These are phyloP conservation scores for Cercophora newfieldiana DNA, from an alignment of 495 filamentous ascomycete species.

Conservation along the genomic window DNA sequence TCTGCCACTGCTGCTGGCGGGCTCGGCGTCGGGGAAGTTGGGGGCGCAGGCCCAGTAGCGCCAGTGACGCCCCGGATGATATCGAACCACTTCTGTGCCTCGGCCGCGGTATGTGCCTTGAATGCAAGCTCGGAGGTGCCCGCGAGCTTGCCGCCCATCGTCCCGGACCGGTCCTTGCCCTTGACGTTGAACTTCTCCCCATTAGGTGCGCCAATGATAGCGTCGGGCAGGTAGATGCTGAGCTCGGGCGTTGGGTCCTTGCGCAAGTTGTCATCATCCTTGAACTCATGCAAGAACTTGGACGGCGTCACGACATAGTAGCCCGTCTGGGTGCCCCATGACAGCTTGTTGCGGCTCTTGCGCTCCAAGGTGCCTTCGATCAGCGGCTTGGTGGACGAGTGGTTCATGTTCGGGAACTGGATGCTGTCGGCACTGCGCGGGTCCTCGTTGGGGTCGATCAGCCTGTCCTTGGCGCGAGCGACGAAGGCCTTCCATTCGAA, in stretches of 20 bases:
- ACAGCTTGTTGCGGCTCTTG: slow-evolving; percentile 74
- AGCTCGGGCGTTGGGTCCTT: slow-evolving; percentile 82
- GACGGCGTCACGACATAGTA: slow-evolving; percentile 89
- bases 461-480: slow-evolving; percentile 61
- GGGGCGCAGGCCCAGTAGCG: slow-evolving; percentile 34
- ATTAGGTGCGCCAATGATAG: slow-evolving; percentile 69
- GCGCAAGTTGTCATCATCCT: slow-evolving; percentile 81
- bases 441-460: slow-evolving; percentile 78
- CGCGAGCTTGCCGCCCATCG: slow-evolving; percentile 52
- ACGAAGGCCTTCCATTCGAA: slow-evolving; percentile 91
- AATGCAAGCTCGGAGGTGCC: slow-evolving; percentile 55
- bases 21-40: slow-evolving; percentile 13
- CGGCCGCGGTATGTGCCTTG: slow-evolving; percentile 67
- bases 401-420: slow-evolving; percentile 83
- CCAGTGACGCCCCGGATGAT: slow-evolving; percentile 56
- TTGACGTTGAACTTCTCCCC: slow-evolving; percentile 90
- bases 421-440: slow-evolving; percentile 70
- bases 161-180: slow-evolving; percentile 74
- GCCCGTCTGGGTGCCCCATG: slow-evolving; percentile 71
- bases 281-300: slow-evolving; percentile 92
- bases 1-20: slow-evolving; percentile 14
- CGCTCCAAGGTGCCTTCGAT: slow-evolving; percentile 87
- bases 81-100: slow-evolving; percentile 82
- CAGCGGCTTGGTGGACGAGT: slow-evolving; percentile 73
- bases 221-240: slow-evolving; percentile 91